These are phyloP conservation scores for Sporothrix phasma DNA, from an alignment of 2,329 filamentous ascomycete genomes.

Conservation along the genomic window DNA sequence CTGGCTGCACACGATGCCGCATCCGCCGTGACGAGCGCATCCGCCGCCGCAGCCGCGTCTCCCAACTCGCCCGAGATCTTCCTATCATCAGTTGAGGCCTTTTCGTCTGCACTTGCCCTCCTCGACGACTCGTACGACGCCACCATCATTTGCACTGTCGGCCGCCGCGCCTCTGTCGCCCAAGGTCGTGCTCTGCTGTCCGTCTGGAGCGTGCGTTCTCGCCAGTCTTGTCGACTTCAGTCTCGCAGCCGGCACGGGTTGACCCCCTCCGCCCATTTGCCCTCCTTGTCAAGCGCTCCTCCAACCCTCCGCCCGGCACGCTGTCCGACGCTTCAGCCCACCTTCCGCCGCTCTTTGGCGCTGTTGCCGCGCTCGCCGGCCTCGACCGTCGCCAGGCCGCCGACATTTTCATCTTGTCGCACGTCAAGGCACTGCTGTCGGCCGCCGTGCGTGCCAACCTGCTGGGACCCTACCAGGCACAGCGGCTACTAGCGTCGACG, in stretches of 20 bases:
- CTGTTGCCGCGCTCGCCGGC: slow-evolving; percentile 51
- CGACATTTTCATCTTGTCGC: slow-evolving; percentile 66
- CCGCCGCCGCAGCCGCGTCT: not conserved
- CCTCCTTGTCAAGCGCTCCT: slow-evolving; percentile 25
- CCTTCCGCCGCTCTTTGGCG: slow-evolving; percentile 61
- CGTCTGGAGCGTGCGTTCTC: slow-evolving; percentile 65
- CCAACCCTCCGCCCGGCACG: not conserved
- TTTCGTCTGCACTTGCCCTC: slow-evolving; percentile 31
- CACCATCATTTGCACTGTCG: slow-evolving; percentile 67
- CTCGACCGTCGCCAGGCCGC: slow-evolving; percentile 53
- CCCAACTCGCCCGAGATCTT: not conserved
- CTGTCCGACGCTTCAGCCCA: slow-evolving; percentile 48
- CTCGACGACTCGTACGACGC: slow-evolving; percentile 73
- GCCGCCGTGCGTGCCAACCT: slow-evolving; percentile 69
- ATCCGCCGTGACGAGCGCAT: not conserved
- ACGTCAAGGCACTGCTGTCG: slow-evolving; percentile 65
- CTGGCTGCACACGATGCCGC: slow-evolving; percentile 50
- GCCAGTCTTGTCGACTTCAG: slow-evolving; percentile 15
- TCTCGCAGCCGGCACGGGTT: not conserved
- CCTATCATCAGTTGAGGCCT: not conserved
- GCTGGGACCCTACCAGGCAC: slow-evolving; percentile 72
- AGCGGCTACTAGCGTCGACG: slow-evolving; percentile 56
- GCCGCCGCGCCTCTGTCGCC: slow-evolving; percentile 60
- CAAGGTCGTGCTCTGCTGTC: slow-evolving; percentile 66
- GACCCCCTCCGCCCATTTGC: slow-evolving; percentile 30